Evolutionary conservation across 805 yeast species (phyloP), one percentile per base, ranked within the genome.

Genomic region (Saccharomycodes ludwigii): DNA sequence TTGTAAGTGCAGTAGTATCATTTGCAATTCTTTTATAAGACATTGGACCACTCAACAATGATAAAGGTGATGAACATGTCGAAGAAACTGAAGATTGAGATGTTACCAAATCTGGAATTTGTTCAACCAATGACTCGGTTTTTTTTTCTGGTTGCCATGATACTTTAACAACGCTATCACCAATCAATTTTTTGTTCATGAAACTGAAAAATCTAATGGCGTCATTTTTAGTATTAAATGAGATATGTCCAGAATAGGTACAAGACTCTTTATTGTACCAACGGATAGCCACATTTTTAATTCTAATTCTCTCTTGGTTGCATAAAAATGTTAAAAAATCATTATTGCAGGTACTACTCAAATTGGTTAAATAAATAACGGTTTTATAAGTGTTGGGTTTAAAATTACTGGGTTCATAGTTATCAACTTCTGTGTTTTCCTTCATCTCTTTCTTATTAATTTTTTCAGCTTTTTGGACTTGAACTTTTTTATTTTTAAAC

Each of bases 341-440:
- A 14, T 42, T 40, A 14, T 45, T 49, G 24, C 57, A 50, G 21
- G 50, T 36, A 11, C 44, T 35, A 30, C 56, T 50, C 18, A 54
- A 33, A 24, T 50, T 50, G 6, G 39, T 39, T 18, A 54, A 32
- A 19, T 38, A 45, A 2, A 53, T 33, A 1, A 36, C 39, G n/a
- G 38, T 30, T 27, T 39, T 41, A 27, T 42, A 42, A 15, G 31
- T 29, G 13, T 37, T 33, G 6, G 36, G 18, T 6, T 29, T 27
- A 6, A 15, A 15, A 20, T 34, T 24, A 21, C 15, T 24, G 2
- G 25, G 13, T 17, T 29, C 32, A n/a, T 33, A 17, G n/a, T 18
- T 16, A 5, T 24, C 28, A 24, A 24, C 16, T 15, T 3, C 3
- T 18, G 10, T 14, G 24, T 18, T 21, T 24, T 20, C 32, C 14